Percentiles rank a stretch among this genome's conserved stretches.
Evolutionary conservation across 176 grass and related monocot genomes (phyloP).

Genomic region (Triticum aestivum): DNA sequence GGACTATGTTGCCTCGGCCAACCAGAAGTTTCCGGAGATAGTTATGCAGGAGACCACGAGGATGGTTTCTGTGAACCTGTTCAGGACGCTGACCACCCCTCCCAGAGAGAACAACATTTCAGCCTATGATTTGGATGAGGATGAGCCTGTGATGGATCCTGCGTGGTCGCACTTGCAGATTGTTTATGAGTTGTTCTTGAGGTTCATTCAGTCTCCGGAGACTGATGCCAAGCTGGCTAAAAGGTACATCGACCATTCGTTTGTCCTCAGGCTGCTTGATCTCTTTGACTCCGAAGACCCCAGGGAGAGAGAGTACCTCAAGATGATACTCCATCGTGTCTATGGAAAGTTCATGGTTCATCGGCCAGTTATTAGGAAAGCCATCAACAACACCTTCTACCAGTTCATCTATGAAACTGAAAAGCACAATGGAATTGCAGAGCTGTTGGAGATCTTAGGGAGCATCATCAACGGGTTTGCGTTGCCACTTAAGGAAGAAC

Average conservation of each 20-base stretch:
- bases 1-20: constrained; percentile 49
- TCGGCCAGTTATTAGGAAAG: constrained; percentile 76
- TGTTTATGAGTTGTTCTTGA: constrained; percentile 83
- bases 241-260: constrained; percentile 72
- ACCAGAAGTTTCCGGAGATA: constrained; percentile 58
- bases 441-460: constrained; percentile 79
- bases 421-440: constrained; percentile 84
- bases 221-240: constrained; percentile 85
- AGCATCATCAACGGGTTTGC: constrained; percentile 90
- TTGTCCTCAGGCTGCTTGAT: constrained; percentile 74
- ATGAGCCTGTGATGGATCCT: constrained; percentile 84
- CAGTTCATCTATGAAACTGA: constrained; percentile 90
- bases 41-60: constrained; percentile 72
- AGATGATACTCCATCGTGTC: constrained; percentile 85
- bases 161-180: constrained; percentile 79
- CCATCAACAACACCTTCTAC: constrained; percentile 85
- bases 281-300: constrained; percentile 89
- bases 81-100: constrained; percentile 51
- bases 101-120: constrained; percentile 61
- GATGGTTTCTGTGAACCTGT: constrained; percentile 68
- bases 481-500: constrained; percentile 88
- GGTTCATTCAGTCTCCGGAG: constrained; percentile 77
- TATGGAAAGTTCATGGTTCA: constrained; percentile 98
- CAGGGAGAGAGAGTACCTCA: constrained; percentile 83
- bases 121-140: constrained; percentile 72